These are phyloP conservation scores for Teunomyces gatunensis DNA, from an alignment of 805 yeast species.

Conservation along the genomic window DNA sequence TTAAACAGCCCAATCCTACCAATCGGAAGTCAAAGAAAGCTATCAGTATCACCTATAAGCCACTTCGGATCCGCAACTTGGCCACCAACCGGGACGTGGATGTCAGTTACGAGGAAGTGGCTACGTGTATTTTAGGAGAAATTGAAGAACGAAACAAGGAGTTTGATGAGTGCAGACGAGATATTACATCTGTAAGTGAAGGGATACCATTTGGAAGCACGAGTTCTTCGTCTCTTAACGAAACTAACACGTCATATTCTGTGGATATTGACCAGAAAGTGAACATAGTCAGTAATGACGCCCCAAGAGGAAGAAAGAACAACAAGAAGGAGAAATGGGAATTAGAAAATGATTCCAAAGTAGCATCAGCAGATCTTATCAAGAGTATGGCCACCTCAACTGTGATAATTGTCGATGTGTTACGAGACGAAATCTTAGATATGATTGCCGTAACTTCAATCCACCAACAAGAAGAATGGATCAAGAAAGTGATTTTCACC, in stretches of 20 bases:
- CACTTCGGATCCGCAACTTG: constrained; percentile 68
- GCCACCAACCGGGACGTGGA: constrained; percentile 65
- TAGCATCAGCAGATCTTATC: constrained; percentile 55
- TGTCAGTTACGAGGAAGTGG: constrained; percentile 65
- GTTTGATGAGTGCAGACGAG: constrained; percentile 19
- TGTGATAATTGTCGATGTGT: constrained; percentile 69
- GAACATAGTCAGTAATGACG: constrained; percentile 70
- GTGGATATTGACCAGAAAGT: constrained; percentile 53
- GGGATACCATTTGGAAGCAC: constrained; percentile 9
- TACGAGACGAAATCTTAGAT: constrained; percentile 76
- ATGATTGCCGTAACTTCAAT: constrained; percentile 77
- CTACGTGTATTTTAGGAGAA: constrained; percentile 27
- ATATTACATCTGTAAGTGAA: constrained; percentile 10
- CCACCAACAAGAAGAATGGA: constrained; percentile 77
- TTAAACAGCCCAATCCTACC: constrained; percentile 59
- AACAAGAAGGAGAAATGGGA: constrained; percentile 77
- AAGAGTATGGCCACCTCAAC: constrained; percentile 63
- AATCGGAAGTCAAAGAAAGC: constrained; percentile 27
- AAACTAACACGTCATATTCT: constrained; percentile 14
- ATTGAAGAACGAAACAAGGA: constrained; percentile 21
- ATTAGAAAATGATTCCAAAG: constrained; percentile 67
- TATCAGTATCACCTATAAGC: constrained; percentile 58
- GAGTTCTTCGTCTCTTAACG: constrained; percentile 9
- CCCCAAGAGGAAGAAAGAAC: constrained; percentile 73
- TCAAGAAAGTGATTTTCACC: constrained; percentile 77